Evolutionary conservation across 352 stramenopile species (phyloP), one percentile per base, ranked within the genome.

Genomic region (Globisporangium paddicum): DNA sequence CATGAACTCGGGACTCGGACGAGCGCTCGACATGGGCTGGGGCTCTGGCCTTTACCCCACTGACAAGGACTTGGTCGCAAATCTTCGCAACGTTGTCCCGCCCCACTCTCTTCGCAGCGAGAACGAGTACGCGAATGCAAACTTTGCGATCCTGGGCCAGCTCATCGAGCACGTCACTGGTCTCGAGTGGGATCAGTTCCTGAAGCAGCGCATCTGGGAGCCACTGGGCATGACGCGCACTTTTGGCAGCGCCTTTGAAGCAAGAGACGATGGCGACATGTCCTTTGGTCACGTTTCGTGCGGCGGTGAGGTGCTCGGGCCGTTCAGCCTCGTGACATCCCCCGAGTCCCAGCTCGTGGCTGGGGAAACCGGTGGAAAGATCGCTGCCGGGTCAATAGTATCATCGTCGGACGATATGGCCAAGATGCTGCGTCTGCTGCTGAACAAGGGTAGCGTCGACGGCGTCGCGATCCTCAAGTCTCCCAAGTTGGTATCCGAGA

Each of bases 401-500:
- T 87, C 77, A 3, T 77, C 67, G 44, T 67, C 77, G 2, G 64
- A 80, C 45, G 80, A 90, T 47, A 67, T 88, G 59, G 74, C 76
- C 10, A 88, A 49, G 28, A 66, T 90, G 16, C 41, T 86, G 25
- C 71, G 72, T 0, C 62, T 88, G 34, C 60, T 90, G 1, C 49
- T 90, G 52, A 84, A 80, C 70, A 90, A 90, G 60, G 80, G 80
- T 26, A 69, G n/a, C 1, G 73, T 82, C 18, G 69, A 83, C 32
- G 73, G 74, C 14, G 62, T 83, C 16, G 60, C 67, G 10, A 71
- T 87, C 48, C 45, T 90, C 13, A 71, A 70, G 13, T 75, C 73
- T 2, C 68, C 73, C 16, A 54, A 60, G 1, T 73, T 72, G 8
- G 70, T 90, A 26, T 45, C 52, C 0, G 78, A 83, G 21, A 87